Evolutionary conservation across 2,329 filamentous ascomycete species (phyloP), one percentile per base, ranked within the genome.

Genomic region (Xylariaceae sp.): DNA sequence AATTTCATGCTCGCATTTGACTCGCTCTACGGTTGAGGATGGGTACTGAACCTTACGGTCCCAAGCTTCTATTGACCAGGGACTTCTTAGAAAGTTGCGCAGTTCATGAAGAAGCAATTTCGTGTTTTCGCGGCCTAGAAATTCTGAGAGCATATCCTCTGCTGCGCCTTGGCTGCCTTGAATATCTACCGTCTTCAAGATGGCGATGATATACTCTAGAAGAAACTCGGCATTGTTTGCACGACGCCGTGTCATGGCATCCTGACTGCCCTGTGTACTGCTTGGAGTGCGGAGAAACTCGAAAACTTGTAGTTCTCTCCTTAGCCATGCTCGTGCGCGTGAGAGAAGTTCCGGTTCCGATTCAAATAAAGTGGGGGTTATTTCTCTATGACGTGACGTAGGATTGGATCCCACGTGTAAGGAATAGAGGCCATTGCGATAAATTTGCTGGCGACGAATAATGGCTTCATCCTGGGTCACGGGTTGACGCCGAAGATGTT

Each of bases 301-400:
- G 66, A 97, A 96, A 16, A 96, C 91, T 52, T 87, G 86, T 3
- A 97, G 78, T 70, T 98, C 94, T 39, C 94, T 84, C 1, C 92
- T 84, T 47, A 96, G 85, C 84, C 91, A 98, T 60, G 85, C 87
- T 6, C 90, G 83, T 2, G 93, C 92, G 31, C 90, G 87, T 0
- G 88, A 89, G 16, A 92, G 82, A 0, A 96, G 82, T 19, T 87
- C 83, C 0, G 84, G 74, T 19, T 91, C 88, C 1, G 74, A 74
- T 56, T 81, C 78, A 69, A 97, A 88, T 7, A 84, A 73, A 3
- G 81, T 73, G 0, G 91, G 89, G 0, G 87, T 89, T 26, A 96
- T 77, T 58, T 92, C 89, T 37, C 82, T 82, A 73, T 94, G 95
- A 23, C 84, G 82, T 0, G 91, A 95, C n/a, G 87, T 74, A 0